Conservation (phyloP, 805 yeast genomes). For the Teunomyces tritomae region DNA sequence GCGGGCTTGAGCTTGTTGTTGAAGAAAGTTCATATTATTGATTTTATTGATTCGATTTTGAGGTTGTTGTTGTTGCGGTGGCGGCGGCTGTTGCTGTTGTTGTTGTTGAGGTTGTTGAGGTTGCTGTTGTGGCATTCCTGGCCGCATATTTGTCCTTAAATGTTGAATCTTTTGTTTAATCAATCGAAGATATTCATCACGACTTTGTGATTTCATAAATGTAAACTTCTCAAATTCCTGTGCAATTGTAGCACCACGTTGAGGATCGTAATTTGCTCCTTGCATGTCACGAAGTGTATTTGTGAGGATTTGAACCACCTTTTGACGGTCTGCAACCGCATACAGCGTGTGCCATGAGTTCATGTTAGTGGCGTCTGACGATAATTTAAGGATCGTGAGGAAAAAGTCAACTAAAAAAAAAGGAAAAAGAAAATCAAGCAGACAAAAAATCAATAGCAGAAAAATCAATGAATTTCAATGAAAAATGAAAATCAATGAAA, state of each 20-base stretch:
- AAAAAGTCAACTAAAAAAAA: not conserved
- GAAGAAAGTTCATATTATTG: conserved; percentile 23
- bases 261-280: conserved; percentile 29
- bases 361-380: conserved; percentile 12
- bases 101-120: conserved; percentile 21
- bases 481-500: too few species aligned
- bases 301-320: conserved; percentile 37
- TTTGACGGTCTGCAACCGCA: conserved; percentile 34
- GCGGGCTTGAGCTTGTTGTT: conserved; percentile 52
- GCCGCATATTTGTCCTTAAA: conserved; percentile 18
- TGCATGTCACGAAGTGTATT: conserved; percentile 38
- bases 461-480: not conserved
- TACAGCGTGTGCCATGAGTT: conserved; percentile 26
- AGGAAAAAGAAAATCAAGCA: not conserved
- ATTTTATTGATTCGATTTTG: conserved; percentile 8
- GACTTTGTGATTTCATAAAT: conserved; percentile 54
- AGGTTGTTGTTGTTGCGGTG: conserved; percentile 3
- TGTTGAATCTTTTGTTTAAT: conserved; percentile 39
- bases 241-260: conserved; percentile 46
- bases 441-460: not conserved
- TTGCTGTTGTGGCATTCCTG: conserved; percentile 7
- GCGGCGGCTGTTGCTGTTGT: conserved; percentile 15
- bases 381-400: not conserved
- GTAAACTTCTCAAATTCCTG: conserved; percentile 71
- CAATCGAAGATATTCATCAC: conserved; percentile 52